Percentiles rank a stretch among this genome's conserved stretches.
Conservation (phyloP, 768 basidiomycete species). For the Leccinellum rugosiceps region DNA sequence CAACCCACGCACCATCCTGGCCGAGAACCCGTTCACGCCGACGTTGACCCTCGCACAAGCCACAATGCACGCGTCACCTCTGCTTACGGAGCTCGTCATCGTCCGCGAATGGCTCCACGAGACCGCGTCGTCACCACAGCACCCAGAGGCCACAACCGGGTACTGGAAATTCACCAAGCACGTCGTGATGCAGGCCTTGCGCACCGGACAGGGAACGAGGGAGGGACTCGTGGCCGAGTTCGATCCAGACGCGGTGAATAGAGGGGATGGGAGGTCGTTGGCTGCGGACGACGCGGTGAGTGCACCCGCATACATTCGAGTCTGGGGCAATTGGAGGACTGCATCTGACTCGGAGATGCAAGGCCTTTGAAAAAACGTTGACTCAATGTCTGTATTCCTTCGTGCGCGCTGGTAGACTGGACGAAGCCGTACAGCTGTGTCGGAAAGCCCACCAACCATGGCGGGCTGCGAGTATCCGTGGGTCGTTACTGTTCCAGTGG, state of each 20-base stretch:
- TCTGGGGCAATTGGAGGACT: background rate
- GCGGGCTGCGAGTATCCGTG: constrained; percentile 87
- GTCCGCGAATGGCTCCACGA: constrained; percentile 90
- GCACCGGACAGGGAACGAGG: constrained; percentile 44
- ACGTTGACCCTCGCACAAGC: constrained; percentile 71
- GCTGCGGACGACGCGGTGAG: constrained; percentile 79
- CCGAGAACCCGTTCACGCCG: constrained; percentile 79
- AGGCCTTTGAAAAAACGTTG: constrained; percentile 82
- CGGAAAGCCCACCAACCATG: constrained; percentile 84
- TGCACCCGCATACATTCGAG: background rate
- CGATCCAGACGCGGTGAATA: constrained; percentile 77
- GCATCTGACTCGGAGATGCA: background rate
- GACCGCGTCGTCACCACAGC: constrained; percentile 55
- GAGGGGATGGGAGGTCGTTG: constrained; percentile 54
- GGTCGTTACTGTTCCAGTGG: constrained; percentile 78
- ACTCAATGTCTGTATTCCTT: constrained; percentile 76
- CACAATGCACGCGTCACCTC: constrained; percentile 62
- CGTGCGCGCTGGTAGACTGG: constrained; percentile 80
- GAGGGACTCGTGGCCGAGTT: constrained; percentile 60
- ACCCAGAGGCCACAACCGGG: constrained; percentile 72
- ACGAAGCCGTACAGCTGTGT: constrained; percentile 81
- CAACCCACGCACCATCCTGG: constrained; percentile 53
- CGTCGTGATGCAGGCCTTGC: constrained; percentile 59
- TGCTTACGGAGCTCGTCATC: constrained; percentile 72
- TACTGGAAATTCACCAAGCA: constrained; percentile 86